Base-by-base conservation (phyloP, 2,329 filamentous ascomycete genomes). In the Talaromyces atroroseus region DNA sequence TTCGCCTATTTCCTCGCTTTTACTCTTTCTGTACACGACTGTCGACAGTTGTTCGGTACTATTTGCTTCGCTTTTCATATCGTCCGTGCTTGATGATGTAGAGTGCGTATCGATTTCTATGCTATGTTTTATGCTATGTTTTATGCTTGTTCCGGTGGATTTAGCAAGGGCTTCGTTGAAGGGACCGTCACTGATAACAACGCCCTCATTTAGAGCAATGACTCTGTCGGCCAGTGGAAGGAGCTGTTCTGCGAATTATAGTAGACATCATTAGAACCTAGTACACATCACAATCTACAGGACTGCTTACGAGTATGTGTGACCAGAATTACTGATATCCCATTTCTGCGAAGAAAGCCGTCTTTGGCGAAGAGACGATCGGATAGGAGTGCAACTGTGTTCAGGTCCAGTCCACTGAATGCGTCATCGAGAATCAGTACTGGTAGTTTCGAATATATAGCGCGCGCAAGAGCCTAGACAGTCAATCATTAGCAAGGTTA, bases 381-480 rank as follows among this genome's bases (percentile, higher is more conserved):
- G 14, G 44, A 38, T 14, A 54, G 36, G 3, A 18, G 26, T 6
- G 29, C 36, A 12, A 42, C 24, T 10, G 38, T 55, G 5, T 40
- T 45, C 18, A 42, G 20, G 21, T 58, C 57, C 20, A 58, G 52
- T 18, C 57, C 57, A 36, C 52, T 58, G 32, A 58, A 56, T 2
- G 36, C 16, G 34, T 55, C 53, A 23, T 58, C 57, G 16, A 58
- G 29, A 23, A 58, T 29, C 21, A 58, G 10, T 7, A 56, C 44
- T 11, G 45, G 40, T 11, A 26, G 26, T 24, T 34, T 71, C 18
- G 78, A 72, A 63, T 81, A 82, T 10, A 80, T 67, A 21, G 78
- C 78, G 52, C 80, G 69, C n/a, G 80, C 80, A 45, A 54, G 40
- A 7, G 52, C 52, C 52, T 54, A 52, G 36, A 5, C 2, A 36